Base-by-base conservation (phyloP, 345 rosid species). In the Linum usitatissimum region DNA sequence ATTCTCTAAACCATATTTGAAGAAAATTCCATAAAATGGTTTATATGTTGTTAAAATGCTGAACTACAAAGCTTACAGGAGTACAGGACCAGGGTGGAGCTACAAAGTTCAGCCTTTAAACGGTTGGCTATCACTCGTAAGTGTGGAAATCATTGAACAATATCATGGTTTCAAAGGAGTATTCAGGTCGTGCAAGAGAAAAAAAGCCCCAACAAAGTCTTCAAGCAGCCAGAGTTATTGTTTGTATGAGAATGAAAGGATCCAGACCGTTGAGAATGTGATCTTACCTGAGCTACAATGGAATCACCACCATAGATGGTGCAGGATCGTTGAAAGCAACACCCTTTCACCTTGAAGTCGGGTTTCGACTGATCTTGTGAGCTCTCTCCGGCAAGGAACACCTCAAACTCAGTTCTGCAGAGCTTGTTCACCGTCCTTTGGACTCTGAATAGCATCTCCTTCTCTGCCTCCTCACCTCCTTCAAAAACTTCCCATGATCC, bases 241-340 rank as follows among this genome's bases (percentile, higher is more conserved):
- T n/a, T 17, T 53, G 28, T 23, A 1, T 10, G 59, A 58, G 48
- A 60, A 4, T 13, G 28, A 20, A 64, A 36, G 19, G 19, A 57
- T 56, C 5, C 10, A 1, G 42, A 31, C 8, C 1, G 9, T 38
- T 36, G 20, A 45, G 23, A 8, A 14, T 79, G 9, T 17, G 21
- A 18, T 55, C 14, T 55, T 55, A 85, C 97, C 97, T 93, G 90
- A 4, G 96, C 99, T 0, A 84, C 78, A 9, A 87, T 78, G 55
- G 83, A 81, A 66, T 87, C 69, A 40, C 71, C 87, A 65, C 61
- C 73, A 61, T 78, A 86, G 36, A 93, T 79, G 34, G 91, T 87
- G 74, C 88, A 93, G 0, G 99, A 87, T 79, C 79, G 83, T 77
- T 79, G 90, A 73, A 87, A 93, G 30, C 82, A 78, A 57, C 64